These are phyloP conservation scores for Phytopythium aichiense DNA, from an alignment of 352 stramenopile genomes.

Conservation along the genomic window DNA sequence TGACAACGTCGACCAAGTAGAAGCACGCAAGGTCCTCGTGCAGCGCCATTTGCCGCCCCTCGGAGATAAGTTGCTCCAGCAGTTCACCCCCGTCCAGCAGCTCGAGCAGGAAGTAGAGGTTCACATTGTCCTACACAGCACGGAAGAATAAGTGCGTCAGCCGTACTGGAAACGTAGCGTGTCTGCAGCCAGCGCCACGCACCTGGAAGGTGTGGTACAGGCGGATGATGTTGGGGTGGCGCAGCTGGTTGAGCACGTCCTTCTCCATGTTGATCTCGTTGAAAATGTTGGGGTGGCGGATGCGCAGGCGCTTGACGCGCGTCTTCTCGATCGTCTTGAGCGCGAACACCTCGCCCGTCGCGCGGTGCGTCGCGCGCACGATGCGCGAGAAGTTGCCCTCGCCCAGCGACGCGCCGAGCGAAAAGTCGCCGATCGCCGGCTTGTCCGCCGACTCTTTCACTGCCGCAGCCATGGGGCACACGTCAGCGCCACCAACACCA, in stretches of 20 bases:
- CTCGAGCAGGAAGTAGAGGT: constrained; percentile 97
- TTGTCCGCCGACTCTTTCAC: constrained; percentile 75
- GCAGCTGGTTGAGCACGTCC: constrained; percentile 86
- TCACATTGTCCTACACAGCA: constrained; percentile 69
- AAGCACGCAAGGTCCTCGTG: constrained; percentile 80
- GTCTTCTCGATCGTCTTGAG: constrained; percentile 96
- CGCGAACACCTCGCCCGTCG: constrained; percentile 91
- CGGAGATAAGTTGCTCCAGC: constrained; percentile 86
- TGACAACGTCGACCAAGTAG: constrained; percentile 86
- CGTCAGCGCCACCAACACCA: constrained; percentile 2
- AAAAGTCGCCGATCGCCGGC: constrained; percentile 73
- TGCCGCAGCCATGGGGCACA: constrained; percentile 15
- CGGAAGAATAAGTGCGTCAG: neutral
- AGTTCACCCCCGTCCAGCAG: constrained; percentile 90
- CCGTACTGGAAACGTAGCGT: neutral
- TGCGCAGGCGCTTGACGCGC: constrained; percentile 78
- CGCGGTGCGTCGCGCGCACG: constrained; percentile 82
- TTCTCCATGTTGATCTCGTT: constrained; percentile 99
- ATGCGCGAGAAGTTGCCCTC: constrained; percentile 97
- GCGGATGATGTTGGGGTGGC: constrained; percentile 91
- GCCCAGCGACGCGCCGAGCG: constrained; percentile 47
- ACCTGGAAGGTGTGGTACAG: constrained; percentile 96
- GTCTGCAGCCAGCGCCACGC: neutral
- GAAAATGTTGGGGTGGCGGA: constrained; percentile 96
- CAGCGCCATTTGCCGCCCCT: constrained; percentile 68